Evolutionary conservation across 495 filamentous ascomycete species (phyloP).

Genomic region (Rusavskia elegans): DNA sequence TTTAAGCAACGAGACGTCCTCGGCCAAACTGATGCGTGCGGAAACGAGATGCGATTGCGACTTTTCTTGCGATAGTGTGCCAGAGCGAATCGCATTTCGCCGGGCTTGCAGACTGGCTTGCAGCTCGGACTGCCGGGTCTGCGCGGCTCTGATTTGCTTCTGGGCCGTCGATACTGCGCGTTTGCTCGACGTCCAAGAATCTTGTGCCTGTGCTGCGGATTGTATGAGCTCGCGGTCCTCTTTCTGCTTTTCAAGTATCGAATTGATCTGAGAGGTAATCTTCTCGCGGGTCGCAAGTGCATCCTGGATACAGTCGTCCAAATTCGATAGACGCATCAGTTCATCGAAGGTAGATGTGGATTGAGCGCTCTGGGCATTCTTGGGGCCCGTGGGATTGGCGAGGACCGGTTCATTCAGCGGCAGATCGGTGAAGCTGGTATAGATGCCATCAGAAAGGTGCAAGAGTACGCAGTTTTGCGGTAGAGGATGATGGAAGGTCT

Average conservation of each 20-base stretch:
- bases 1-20: slow-evolving; percentile 35
- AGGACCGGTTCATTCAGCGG: slow-evolving; percentile 23
- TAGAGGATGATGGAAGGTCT: slow-evolving; percentile 59
- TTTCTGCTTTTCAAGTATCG: slow-evolving; percentile 43
- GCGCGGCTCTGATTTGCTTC: slow-evolving; percentile 42
- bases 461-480: slow-evolving; percentile 77
- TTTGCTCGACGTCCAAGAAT: slow-evolving; percentile 40
- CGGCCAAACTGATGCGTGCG: slow-evolving; percentile 41
- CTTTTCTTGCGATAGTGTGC: slow-evolving; percentile 39
- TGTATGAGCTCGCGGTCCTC: slow-evolving; percentile 24
- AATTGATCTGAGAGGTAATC: slow-evolving; percentile 62
- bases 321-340: slow-evolving; percentile 72
- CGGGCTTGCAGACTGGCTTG: slow-evolving; percentile 48
- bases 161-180: slow-evolving; percentile 46
- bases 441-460: slow-evolving; percentile 77
- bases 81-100: slow-evolving; percentile 46
- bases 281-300: slow-evolving; percentile 62
- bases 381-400: slow-evolving; percentile 22
- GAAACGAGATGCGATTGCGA: slow-evolving; percentile 29
- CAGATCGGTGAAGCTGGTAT: slow-evolving; percentile 52
- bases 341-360: slow-evolving; percentile 77
- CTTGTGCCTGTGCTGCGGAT: slow-evolving; percentile 44
- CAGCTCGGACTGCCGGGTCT: slow-evolving; percentile 46
- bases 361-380: slow-evolving; percentile 24
- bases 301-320: slow-evolving; percentile 88